Base-by-base conservation (phyloP, 1,284 basidiomycete genomes). In the Ganoderma meredithae region DNA sequence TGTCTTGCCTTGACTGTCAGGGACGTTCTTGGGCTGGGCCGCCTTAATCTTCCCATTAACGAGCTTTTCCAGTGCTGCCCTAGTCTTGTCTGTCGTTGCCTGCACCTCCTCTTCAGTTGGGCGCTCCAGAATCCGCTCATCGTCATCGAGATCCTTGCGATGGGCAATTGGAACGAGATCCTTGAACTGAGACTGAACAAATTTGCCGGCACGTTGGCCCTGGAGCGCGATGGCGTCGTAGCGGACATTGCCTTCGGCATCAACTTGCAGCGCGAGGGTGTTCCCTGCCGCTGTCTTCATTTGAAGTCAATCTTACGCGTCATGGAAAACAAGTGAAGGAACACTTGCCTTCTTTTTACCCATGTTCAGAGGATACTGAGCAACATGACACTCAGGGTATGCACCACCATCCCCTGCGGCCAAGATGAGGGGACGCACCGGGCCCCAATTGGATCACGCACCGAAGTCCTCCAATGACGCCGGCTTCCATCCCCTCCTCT, bases 181-280 rank as follows among this genome's bases (percentile, higher is more conserved):
- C 79, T 98, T 98, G 85, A 96, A 98, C 75, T 97, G 95, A 0
- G 96, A 96, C 79, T 99, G 97, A 1, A 99, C 87, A 58, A 88
- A 82, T 78, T 95, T 94, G 67, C 94, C 96, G 2, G 88, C 85
- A 15, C 95, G 90, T 74, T 98, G 93, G 41, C 97, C 97, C 81
- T 99, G 97, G 69, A 93, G 92, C 6, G 97, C 97, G 74, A 99
- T 98, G 66, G 95, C 96, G 81, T 98, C 97, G 80, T 99, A 99
- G 71, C 95, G 91, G 64, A 99, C 95, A 72, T 96, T 97, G 41
- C 98, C 98, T 78, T 99, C 96, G 64, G 89, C 90, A 77, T 99
- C 98, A 13, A 99, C 97, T 85, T 98, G 97, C 3, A 99, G 87
- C 10, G 98, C 96, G 10, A 99, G 87, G 0, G 97, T 98, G 75